Evolutionary conservation across 345 rosid genomes (phyloP), one percentile per base, ranked within the genome.

Genomic region (Citrus maxima): DNA sequence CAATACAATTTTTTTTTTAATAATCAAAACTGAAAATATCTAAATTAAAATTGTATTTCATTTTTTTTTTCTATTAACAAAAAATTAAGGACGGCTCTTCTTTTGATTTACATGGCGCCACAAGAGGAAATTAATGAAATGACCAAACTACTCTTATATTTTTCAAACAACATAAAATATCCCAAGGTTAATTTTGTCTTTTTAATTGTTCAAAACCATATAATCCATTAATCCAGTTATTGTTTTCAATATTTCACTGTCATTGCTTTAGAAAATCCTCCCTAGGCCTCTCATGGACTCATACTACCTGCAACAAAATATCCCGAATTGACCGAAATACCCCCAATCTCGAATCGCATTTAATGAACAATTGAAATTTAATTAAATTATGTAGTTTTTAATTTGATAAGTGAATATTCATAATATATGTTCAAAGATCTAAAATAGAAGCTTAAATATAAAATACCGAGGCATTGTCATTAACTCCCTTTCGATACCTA

Each of bases 171-270:
- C 24, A 25, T 1, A n/a, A 32, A 72, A 81, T 40, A 72, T 77
- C 70, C 5, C 18, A 35, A 28, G 78, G 32, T 2, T 30, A 80
- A 28, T 51, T 27, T 24, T 12, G 83, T 80, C 79, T 37, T 83
- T 55, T 42, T 8, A 8, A 0, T 1, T 5, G 2, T 16, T 22
- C 37, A 7, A 38, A 74, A 34, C 21, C 60, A n/a, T 38, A 34
- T 14, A 34, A 72, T 61, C 72, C 77, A 34, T 27, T 14, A 34
- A 72, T 61, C 72, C 77, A 34, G 25, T 60, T 67, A 32, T 22
- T n/a, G 25, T 46, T 21, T 35, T 28, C 28, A 3, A 22, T 10
- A 16, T 3, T 30, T 51, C 40, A 4, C 40, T 1, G 25, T 30
- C 62, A 0, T 19, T 28, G 0, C 12, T 49, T 32, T 27, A 18